Evolutionary conservation across 2,329 filamentous ascomycete genomes (phyloP), one percentile per base, ranked within the genome.

Genomic region (Ambrosiella xylebori): DNA sequence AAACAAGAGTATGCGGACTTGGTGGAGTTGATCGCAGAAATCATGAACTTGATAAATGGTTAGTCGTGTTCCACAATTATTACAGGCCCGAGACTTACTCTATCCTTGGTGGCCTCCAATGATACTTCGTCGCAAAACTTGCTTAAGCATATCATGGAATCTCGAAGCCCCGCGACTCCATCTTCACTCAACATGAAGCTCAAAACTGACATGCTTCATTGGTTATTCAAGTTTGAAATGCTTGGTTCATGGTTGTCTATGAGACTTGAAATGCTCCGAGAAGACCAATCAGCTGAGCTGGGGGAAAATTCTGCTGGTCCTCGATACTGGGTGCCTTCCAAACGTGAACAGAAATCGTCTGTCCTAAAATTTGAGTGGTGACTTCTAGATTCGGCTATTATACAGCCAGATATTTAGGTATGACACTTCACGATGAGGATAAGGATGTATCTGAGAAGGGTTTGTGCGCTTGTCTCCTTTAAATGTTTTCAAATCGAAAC

Each of bases 71-170:
- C 54, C 61, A 58, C 54, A 59, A 36, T 13, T 64, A 11, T 35
- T 36, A n/a, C 4, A 41, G 49, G 39, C 11, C 17, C n/a, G 35
- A 45, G 19, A 62, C 67, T 57, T 69, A 85, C 85, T 67, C 78
- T 80, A 64, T 88, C 83, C 62, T 76, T 79, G 64, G 78, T 76
- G 39, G 84, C 84, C 68, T 90, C 86, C 45, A 91, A 74, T 35
- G 81, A 85, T 17, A 91, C 85, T 51, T 84, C 80, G 64, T 91
- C 86, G 67, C 83, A 86, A 71, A 91, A 90, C 68, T 88, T 88
- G 65, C 80, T 79, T 35, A 91, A 75, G 67, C 86, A 91, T 19
- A 81, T 74, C 59, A 91, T 76, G 27, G 82, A 77, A 68, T 90
- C 86, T 64, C 88, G 84, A 50, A 91, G 73, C 54, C 79, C 80